These are phyloP conservation scores for Chaetomidium leptoderma DNA, from an alignment of 495 filamentous ascomycete genomes.

Conservation along the genomic window DNA sequence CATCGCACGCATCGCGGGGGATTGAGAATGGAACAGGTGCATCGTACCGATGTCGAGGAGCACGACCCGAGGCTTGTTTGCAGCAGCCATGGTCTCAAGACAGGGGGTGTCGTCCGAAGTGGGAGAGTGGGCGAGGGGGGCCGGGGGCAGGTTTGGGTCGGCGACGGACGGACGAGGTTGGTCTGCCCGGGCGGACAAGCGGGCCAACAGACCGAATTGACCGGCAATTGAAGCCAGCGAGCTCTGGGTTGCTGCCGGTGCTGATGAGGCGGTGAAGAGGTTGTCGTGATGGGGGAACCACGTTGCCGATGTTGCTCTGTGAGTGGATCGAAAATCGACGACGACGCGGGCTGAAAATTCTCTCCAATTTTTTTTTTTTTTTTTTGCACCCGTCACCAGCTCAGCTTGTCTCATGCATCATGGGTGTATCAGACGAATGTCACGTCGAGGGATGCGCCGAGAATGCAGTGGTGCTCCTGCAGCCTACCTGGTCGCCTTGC, in stretches of 20 bases:
- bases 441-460: slow-evolving; percentile 1
- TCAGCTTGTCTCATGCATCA: slow-evolving; percentile 11
- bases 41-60: slow-evolving; percentile 50
- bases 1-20: too few species aligned
- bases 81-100: slow-evolving; percentile 19
- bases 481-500: slow-evolving; percentile 1
- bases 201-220: slow-evolving; percentile 2
- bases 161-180: background rate
- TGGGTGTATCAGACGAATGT: background rate
- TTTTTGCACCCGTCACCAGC: background rate
- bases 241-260: background rate
- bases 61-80: slow-evolving; percentile 36
- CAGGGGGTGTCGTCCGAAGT: slow-evolving; percentile 3
- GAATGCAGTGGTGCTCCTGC: background rate
- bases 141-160: background rate
- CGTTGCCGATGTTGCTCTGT: slow-evolving; percentile 14
- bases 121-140: background rate
- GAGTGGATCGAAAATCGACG: slow-evolving; percentile 12
- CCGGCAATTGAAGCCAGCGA: background rate
- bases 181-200: background rate
- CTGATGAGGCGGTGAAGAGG: slow-evolving; percentile 27
- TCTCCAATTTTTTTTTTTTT: slow-evolving; percentile 13
- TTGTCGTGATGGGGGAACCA: slow-evolving; percentile 9
- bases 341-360: slow-evolving; percentile 4
- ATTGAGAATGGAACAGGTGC: background rate